Conservation (phyloP, 768 basidiomycete species). For the Lyophyllum shimeji region DNA sequence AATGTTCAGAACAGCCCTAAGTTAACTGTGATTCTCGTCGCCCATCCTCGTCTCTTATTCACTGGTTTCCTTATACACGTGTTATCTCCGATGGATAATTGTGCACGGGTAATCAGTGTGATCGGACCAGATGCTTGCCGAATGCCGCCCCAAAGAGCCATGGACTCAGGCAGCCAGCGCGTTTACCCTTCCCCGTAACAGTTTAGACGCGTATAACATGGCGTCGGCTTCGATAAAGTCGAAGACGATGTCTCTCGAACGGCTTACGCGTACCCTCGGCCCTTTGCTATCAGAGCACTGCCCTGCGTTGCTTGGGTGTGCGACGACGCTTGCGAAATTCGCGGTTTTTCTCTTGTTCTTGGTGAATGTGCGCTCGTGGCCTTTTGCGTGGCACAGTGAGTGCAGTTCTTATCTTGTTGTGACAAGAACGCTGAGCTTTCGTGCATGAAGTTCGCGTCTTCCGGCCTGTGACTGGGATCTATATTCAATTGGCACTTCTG, state of each 20-base stretch:
- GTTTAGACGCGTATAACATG: constrained; percentile 4
- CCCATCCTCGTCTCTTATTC: no score
- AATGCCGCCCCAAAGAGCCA: constrained; percentile 5
- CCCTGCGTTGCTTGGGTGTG: constrained; percentile 2
- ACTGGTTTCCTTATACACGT: no score
- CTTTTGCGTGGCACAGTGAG: constrained; percentile 70
- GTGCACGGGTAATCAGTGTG: no score
- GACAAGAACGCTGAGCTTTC: background rate
- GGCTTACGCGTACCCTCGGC: background rate
- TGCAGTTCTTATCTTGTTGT: constrained; percentile 10
- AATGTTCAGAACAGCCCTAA: no score
- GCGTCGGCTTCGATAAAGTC: background rate
- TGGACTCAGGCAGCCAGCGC: background rate
- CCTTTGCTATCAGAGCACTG: constrained; percentile 9
- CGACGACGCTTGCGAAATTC: constrained; percentile 33
- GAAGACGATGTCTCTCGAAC: constrained; percentile 1
- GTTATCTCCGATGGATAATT: no score
- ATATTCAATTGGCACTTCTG: constrained; percentile 31
- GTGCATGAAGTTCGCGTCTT: constrained; percentile 49
- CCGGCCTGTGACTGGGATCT: constrained; percentile 39
- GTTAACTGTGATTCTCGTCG: no score
- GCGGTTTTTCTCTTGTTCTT: constrained; percentile 48
- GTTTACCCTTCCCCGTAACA: constrained; percentile 11
- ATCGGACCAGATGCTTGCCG: background rate
- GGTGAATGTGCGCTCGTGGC: constrained; percentile 61